These are phyloP conservation scores for Aspergillus sergii DNA, from an alignment of 2,329 filamentous ascomycete species.

Conservation along the genomic window DNA sequence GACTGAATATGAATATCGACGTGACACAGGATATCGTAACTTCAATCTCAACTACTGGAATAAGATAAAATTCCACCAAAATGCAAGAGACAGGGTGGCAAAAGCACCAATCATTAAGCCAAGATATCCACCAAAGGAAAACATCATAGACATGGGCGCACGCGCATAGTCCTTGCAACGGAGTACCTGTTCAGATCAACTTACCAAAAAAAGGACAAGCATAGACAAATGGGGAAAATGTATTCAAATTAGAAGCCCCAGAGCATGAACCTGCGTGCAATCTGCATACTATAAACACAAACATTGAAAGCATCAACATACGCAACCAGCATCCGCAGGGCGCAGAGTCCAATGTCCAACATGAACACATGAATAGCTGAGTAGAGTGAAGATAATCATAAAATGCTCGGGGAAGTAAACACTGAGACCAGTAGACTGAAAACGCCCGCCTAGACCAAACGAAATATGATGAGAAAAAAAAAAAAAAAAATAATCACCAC, in stretches of 20 bases:
- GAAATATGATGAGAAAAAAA: constrained; percentile 1
- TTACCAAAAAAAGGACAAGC: not conserved
- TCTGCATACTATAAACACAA: constrained; percentile 19
- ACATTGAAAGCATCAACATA: constrained; percentile 10
- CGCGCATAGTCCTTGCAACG: not conserved
- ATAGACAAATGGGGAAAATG: constrained; percentile 3
- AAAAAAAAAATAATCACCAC: constrained; percentile 2
- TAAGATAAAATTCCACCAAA: not conserved
- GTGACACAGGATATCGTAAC: not conserved
- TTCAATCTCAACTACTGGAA: not conserved
- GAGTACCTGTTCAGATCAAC: not conserved
- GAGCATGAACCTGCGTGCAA: constrained; percentile 9
- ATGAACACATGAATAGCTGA: not conserved
- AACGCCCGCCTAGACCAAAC: constrained; percentile 10
- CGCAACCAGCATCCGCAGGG: constrained; percentile 8
- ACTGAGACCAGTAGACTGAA: not conserved
- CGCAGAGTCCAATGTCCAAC: not conserved
- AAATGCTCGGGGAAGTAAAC: not conserved
- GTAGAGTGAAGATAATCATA: not conserved
- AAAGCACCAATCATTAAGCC: not conserved
- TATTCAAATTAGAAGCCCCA: constrained; percentile 18
- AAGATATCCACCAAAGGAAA: not conserved
- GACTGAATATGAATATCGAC: not conserved
- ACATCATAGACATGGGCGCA: not conserved
- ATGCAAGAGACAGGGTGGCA: not conserved